These are phyloP conservation scores for Naematelia encephala DNA, from an alignment of 768 basidiomycete genomes.

Conservation along the genomic window DNA sequence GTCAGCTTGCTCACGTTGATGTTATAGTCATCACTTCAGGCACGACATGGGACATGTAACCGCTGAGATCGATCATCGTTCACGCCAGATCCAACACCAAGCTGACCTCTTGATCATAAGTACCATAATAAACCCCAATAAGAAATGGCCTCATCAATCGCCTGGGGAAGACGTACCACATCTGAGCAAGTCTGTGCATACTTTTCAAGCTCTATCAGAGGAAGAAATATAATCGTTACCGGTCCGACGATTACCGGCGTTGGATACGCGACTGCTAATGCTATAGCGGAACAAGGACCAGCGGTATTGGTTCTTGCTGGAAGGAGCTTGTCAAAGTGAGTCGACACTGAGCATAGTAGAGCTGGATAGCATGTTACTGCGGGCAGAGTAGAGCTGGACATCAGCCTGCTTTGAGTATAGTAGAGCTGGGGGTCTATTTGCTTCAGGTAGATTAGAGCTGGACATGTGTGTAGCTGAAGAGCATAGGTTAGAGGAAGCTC, in stretches of 20 bases:
- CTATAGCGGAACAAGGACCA: conserved; percentile 6
- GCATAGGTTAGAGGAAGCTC: background rate
- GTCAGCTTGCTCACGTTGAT: too few relatives aligned
- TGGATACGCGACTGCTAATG: conserved; percentile 7
- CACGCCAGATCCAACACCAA: too few relatives aligned
- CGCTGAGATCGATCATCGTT: too few relatives aligned
- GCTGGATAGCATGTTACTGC: too few relatives aligned
- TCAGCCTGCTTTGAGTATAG: too few relatives aligned
- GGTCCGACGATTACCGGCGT: conserved; percentile 7
- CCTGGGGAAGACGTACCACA: background rate
- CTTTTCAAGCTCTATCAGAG: conserved; percentile 4
- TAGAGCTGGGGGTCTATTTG: too few relatives aligned
- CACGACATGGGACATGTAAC: too few relatives aligned
- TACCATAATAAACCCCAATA: background rate
- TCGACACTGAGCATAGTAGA: too few relatives aligned
- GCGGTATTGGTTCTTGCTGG: conserved; percentile 3
- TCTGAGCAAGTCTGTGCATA: conserved; percentile 5
- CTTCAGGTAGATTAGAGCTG: background rate
- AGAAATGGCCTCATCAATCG: background rate
- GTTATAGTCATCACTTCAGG: too few relatives aligned
- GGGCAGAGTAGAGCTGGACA: too few relatives aligned
- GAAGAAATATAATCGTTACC: conserved; percentile 3
- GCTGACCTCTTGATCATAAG: too few relatives aligned
- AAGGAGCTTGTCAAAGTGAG: conserved; percentile 6
- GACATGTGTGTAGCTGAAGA: too few relatives aligned